These are phyloP conservation scores for Colletotrichum liriopes DNA, from an alignment of 2,329 filamentous ascomycete species.

Conservation along the genomic window DNA sequence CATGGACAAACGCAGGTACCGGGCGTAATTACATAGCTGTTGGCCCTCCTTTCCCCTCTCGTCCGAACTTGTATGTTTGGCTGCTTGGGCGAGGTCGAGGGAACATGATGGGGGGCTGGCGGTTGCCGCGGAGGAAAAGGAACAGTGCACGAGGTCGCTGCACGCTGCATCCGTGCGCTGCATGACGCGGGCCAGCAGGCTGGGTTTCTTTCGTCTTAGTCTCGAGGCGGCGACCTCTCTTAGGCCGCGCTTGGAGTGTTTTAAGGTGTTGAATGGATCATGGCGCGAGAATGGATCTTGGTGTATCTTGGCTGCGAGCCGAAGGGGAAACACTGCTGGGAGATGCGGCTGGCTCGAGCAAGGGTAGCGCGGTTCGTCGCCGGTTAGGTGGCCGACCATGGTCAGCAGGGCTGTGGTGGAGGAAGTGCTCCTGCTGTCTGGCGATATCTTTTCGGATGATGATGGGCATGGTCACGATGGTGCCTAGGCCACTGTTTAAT, in stretches of 20 bases:
- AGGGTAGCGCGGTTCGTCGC: slow-evolving; percentile 12
- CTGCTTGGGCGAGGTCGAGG: slow-evolving; percentile 14
- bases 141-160: slow-evolving; percentile 30
- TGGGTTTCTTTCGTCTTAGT: slow-evolving; percentile 25
- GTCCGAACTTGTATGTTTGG: slow-evolving; percentile 26
- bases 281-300: slow-evolving; percentile 25
- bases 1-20: slow-evolving; percentile 21
- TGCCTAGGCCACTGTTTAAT: background rate
- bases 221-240: slow-evolving; percentile 1
- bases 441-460: background rate
- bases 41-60: background rate
- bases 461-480: background rate
- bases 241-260: slow-evolving; percentile 17
- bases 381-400: slow-evolving; percentile 7
- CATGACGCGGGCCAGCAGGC: slow-evolving; percentile 25
- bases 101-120: slow-evolving; percentile 4
- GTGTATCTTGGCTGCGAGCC: slow-evolving; percentile 10
- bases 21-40: background rate
- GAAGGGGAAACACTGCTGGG: slow-evolving; percentile 1
- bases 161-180: slow-evolving; percentile 23
- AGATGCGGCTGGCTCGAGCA: slow-evolving; percentile 1
- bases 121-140: slow-evolving; percentile 13
- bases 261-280: slow-evolving; percentile 7
- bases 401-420: background rate
- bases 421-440: background rate